Evolutionary conservation across 2,329 filamentous ascomycete species (phyloP), one percentile per base, ranked within the genome.

Genomic region (Aspergillus carbonarius): DNA sequence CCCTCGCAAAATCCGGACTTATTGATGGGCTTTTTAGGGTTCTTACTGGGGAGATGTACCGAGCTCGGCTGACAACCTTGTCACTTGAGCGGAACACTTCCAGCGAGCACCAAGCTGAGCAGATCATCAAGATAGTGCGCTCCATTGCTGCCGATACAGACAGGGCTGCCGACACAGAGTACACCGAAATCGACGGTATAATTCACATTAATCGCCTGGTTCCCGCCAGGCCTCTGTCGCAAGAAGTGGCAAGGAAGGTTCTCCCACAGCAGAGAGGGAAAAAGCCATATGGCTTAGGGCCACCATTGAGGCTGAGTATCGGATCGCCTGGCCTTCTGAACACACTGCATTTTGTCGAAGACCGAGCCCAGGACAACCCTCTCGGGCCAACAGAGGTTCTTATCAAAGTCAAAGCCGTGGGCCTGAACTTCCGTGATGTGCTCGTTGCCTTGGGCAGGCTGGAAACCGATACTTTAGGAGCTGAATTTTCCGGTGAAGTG

Each of bases 361-460:
- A 66, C 35, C 44, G 27, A n/a, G 34, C 48, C 15, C 30, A 23
- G 2, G 23, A 25, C 1, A 23, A 46, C 7, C 58, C 51, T 10
- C 51, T 66, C 5, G 44, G 25, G 1, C 35, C 54, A 3, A 58
- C 64, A 9, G 62, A 70, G 15, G 50, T 72, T 30, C 64, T 67
- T 23, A 63, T 72, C 12, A 37, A 70, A 27, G 59, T 65, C 13
- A 61, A 65, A 32, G 63, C 65, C 1, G 59, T 60, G 10, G 68
- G 68, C 2, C 20, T 72, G 10, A 70, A 69, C 57, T 71, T 68
- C 44, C 56, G 47, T 12, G 67, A 69, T 50, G 49, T 64, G 18
- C 27, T 64, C 17, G 35, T 62, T 15, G 44, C 51, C 0, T 12
- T 58, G 3, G 50, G 55, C 4, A 44, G 46, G 0, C 37, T 59